Conservation (phyloP, 306 rosid genomes). For the cucumber (Cucumis sativus) region DNA sequence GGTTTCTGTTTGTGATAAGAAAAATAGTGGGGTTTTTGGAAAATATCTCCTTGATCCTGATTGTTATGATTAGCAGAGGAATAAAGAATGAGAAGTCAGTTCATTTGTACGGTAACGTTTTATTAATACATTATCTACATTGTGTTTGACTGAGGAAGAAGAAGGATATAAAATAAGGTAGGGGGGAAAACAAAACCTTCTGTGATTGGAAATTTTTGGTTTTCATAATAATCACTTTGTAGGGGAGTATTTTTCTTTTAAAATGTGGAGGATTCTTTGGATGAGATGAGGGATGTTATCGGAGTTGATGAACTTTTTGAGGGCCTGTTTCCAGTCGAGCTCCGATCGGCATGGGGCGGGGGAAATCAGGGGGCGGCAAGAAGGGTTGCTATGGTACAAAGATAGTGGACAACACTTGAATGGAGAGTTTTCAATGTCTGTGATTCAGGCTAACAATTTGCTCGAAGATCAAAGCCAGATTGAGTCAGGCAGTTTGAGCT, state of each 20-base stretch:
- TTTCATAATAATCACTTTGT: background rate
- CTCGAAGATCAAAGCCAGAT: constrained; percentile 53
- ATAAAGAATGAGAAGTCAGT: background rate
- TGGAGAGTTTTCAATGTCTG: constrained; percentile 47
- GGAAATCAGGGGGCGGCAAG: constrained; percentile 28
- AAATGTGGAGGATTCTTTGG: constrained; percentile 27
- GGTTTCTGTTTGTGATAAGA: background rate
- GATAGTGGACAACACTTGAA: constrained; percentile 32
- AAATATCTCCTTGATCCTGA: background rate
- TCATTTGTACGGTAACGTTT: background rate
- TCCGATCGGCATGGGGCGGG: constrained; percentile 20
- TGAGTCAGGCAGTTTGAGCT: constrained; percentile 38
- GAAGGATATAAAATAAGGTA: background rate
- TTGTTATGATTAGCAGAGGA: background rate
- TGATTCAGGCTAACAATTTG: constrained; percentile 45
- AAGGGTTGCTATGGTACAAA: constrained; percentile 45
- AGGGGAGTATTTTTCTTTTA: background rate
- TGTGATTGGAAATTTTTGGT: background rate
- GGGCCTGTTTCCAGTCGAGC: constrained; percentile 45
- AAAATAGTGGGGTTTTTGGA: background rate
- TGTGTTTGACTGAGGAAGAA: background rate
- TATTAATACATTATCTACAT: background rate
- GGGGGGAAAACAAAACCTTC: background rate
- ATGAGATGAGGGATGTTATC: constrained; percentile 55
- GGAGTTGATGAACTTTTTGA: constrained; percentile 36